Evolutionary conservation across 306 rosid species (phyloP).

Genomic region (Acacia confusa): DNA sequence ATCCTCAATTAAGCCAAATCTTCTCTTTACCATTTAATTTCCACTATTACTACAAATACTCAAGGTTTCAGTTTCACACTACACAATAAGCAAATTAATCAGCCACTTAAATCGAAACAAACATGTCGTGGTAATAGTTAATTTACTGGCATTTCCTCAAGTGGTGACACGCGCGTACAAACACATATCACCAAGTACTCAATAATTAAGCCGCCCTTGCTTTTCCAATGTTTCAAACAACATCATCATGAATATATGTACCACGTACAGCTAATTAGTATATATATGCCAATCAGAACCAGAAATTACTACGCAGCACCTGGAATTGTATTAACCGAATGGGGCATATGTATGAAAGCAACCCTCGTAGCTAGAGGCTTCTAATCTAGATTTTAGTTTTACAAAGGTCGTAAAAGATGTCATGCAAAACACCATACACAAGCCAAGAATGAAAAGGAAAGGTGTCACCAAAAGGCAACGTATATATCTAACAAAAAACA

Average conservation of each 20-base stretch:
- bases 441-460: slow-evolving; percentile 47
- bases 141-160: neutral
- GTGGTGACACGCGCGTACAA: neutral
- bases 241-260: neutral
- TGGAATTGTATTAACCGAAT: neutral
- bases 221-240: neutral
- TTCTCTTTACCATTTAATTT: neutral
- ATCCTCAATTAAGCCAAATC: neutral
- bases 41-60: neutral
- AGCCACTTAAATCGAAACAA: neutral
- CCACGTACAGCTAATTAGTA: neutral
- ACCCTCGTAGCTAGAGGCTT: slow-evolving; percentile 14
- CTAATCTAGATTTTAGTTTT: slow-evolving; percentile 1
- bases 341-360: slow-evolving; percentile 10
- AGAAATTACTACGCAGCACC: neutral
- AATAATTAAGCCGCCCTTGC: too few relatives aligned
- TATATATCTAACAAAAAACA: slow-evolving; percentile 47
- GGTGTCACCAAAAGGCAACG: slow-evolving; percentile 47
- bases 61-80: neutral
- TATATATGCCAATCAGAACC: slow-evolving; percentile 6
- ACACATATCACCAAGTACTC: neutral
- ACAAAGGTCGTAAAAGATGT: slow-evolving; percentile 21
- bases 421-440: slow-evolving; percentile 39
- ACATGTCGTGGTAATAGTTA: neutral
- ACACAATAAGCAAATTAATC: neutral